Conservation (phyloP, 176 grass and related monocot species). For the Guadua angustifolia region DNA sequence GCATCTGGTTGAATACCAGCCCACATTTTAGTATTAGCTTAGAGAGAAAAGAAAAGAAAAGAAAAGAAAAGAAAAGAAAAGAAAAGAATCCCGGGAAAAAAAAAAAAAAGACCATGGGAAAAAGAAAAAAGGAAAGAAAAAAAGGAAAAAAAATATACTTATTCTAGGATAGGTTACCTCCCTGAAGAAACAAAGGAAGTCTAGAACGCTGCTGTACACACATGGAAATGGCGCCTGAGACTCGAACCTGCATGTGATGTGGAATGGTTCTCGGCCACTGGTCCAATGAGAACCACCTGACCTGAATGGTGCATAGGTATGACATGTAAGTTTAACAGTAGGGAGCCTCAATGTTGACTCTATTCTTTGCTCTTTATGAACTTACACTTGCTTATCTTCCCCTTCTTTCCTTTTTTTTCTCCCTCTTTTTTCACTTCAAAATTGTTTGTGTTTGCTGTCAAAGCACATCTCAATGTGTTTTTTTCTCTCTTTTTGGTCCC, state of each 20-base stretch:
- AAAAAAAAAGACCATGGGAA: background rate
- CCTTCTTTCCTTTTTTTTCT: background rate
- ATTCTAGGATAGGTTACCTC: constrained; percentile 36
- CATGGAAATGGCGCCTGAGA: constrained; percentile 32
- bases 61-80: constrained; percentile 28
- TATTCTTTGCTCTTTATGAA: constrained; percentile 37
- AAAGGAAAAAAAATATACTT: background rate
- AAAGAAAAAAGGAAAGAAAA: background rate
- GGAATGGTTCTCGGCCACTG: constrained; percentile 35
- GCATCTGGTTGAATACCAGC: constrained; percentile 22
- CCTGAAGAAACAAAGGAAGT: constrained; percentile 49
- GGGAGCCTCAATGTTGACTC: constrained; percentile 42
- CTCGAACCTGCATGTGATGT: constrained; percentile 32
- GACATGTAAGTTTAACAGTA: constrained; percentile 54
- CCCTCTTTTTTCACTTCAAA: background rate
- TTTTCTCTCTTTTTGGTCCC: background rate
- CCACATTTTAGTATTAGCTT: constrained; percentile 31
- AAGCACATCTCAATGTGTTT: background rate
- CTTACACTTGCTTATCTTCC: background rate
- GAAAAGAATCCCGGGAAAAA: constrained; percentile 34
- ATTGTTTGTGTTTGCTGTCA: background rate
- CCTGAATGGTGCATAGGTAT: constrained; percentile 43
- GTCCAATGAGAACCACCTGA: constrained; percentile 39
- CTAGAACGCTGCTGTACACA: constrained; percentile 35
- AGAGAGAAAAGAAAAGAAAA: background rate